Conservation (phyloP, 148 eudicot species). For the Persicaria tinctoria region DNA sequence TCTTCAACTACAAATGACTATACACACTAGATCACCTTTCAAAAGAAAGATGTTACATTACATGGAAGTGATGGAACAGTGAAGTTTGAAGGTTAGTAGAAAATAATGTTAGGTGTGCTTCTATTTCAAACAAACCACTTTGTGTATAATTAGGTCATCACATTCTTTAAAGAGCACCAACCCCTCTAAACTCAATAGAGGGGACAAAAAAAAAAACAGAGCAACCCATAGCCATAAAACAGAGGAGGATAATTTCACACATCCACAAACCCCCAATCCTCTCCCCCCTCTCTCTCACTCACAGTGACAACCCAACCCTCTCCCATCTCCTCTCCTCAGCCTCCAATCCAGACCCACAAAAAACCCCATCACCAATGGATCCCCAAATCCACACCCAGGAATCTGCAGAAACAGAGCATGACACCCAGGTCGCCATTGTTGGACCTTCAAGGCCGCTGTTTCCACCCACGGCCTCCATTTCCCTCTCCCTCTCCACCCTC, state of each 20-base stretch:
- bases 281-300: neutral
- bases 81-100: slow-evolving; percentile 12
- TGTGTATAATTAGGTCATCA: slow-evolving; percentile 2
- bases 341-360: neutral
- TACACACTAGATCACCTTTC: neutral
- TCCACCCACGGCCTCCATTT: slow-evolving; percentile 48
- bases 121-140: no score
- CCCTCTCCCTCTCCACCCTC: slow-evolving; percentile 58
- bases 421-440: slow-evolving; percentile 4
- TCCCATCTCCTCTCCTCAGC: neutral
- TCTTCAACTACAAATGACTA: no score
- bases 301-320: no score
- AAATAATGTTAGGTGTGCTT: slow-evolving; percentile 5
- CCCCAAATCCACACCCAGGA: neutral
- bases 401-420: slow-evolving; percentile 7
- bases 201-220: neutral
- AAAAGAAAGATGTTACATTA: neutral
- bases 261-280: neutral
- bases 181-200: neutral
- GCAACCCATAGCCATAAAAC: neutral
- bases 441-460: slow-evolving; percentile 13
- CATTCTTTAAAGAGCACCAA: slow-evolving; percentile 9
- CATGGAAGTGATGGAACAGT: neutral
- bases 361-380: neutral
- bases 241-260: slow-evolving; percentile 4